Evolutionary conservation across 2,329 filamentous ascomycete species (phyloP), one percentile per base, ranked within the genome.

Genomic region (Aspergillus unguis): DNA sequence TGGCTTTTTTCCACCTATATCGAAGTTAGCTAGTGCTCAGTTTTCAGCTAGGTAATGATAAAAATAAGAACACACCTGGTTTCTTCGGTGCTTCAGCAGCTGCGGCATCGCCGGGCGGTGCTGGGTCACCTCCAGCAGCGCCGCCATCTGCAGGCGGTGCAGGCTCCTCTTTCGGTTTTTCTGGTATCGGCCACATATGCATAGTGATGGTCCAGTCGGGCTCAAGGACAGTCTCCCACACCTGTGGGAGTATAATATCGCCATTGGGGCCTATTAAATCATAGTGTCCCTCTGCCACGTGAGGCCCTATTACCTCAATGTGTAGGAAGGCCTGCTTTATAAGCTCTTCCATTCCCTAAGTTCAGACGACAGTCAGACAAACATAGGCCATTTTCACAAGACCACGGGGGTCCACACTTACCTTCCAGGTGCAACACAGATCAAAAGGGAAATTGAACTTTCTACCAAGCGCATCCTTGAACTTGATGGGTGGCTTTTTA

Each of bases 401-500:
- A 4, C 32, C 28, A 10, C 6, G 32, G n/a, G 9, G 80, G 27
- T 4, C 28, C 4, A 32, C 32, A 29, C 83, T 68, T 83, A 92
- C 88, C 76, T 79, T 77, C 90, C 90, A 95, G 2, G 86, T 94
- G 64, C 85, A 84, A 71, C 91, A 96, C 29, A 95, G 71, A 58
- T 92, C 84, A 73, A 86, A 96, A 1, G 92, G 92, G 65, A 96
- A 96, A 72, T 85, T 94, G 70, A 95, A 96, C 71, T 95, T 96
- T 60, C 92, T 82, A 31, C 90, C 89, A 11, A 96, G 85, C 1
- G 91, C 91, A 68, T 96, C 92, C 72, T 95, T 95, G 75, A 95
- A 95, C 61, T 86, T 86, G 69, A 96, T 89, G 2, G 88, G 89
- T 40, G 85, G 78, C 69, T 90, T 88, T 60, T 79, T 78, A 51